Percentiles rank a stretch among this genome's conserved stretches.
phyloP scores from a whole-genome alignment of 73 alveolate genomes.

The Tetrahymena thermophila region DNA sequence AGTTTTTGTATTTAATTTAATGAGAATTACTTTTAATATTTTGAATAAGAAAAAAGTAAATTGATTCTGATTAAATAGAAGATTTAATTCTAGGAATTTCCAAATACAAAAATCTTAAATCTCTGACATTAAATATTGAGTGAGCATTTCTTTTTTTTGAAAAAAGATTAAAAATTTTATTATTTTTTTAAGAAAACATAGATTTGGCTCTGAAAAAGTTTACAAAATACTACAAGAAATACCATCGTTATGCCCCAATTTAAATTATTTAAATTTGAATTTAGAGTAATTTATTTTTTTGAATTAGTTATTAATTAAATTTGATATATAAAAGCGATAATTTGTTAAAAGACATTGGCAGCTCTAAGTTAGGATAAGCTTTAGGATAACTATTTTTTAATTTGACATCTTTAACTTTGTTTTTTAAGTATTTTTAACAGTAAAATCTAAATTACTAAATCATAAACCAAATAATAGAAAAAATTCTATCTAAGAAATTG shows the following conservation, averaged over 20 bases:
- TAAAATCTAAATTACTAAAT: neutral
- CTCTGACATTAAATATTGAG: neutral
- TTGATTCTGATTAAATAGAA: neutral
- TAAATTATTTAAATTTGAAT: neutral
- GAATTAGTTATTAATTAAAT: neutral
- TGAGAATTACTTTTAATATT: too few relatives aligned
- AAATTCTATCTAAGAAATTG: neutral
- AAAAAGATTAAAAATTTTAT: neutral
- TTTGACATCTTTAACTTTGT: neutral
- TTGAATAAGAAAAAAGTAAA: neutral
- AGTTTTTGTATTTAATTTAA: neutral
- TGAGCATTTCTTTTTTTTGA: neutral
- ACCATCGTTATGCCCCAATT: neutral
- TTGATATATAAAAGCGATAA: neutral
- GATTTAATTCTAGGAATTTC: neutral
- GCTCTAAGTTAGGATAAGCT: neutral
- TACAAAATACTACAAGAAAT: neutral
- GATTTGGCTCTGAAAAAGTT: neutral
- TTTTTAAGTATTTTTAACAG: neutral
- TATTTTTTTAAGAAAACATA: neutral
- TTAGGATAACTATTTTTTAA: neutral
- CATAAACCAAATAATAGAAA: neutral
- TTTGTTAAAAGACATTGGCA: neutral
- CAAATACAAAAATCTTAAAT: neutral
- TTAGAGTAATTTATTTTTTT: neutral